These are phyloP conservation scores for Dalechampia spathulata DNA, from an alignment of 441 rosid genomes.

Conservation along the genomic window DNA sequence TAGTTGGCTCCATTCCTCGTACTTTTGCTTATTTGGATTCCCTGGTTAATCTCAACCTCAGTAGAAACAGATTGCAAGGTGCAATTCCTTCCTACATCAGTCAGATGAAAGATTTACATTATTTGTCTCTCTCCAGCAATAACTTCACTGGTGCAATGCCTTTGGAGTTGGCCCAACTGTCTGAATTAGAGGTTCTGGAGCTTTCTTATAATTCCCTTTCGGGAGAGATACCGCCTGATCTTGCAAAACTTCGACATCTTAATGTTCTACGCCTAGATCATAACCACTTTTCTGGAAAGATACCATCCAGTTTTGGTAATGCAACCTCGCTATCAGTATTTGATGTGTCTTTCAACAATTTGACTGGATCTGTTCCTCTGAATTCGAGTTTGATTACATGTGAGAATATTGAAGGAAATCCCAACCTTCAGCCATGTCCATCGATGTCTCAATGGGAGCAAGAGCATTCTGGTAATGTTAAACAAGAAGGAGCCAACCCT, in stretches of 20 bases:
- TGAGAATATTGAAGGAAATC: slow-evolving; percentile 30
- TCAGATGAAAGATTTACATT: slow-evolving; percentile 23
- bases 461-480: slow-evolving; percentile 24
- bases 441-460: slow-evolving; percentile 30
- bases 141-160: slow-evolving; percentile 32
- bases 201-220: slow-evolving; percentile 37
- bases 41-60: slow-evolving; percentile 28
- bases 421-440: slow-evolving; percentile 32
- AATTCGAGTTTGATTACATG: slow-evolving; percentile 23
- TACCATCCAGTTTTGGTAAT: slow-evolving; percentile 29
- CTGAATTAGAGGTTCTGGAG: slow-evolving; percentile 31
- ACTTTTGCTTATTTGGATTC: slow-evolving; percentile 17
- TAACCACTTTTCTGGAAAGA: slow-evolving; percentile 34
- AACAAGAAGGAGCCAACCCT: slow-evolving; percentile 25
- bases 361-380: slow-evolving; percentile 34
- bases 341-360: slow-evolving; percentile 38
- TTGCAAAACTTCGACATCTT: slow-evolving; percentile 26
- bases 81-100: slow-evolving; percentile 25
- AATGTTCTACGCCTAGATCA: slow-evolving; percentile 30
- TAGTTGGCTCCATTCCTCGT: slow-evolving; percentile 30
- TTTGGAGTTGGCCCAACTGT: slow-evolving; percentile 24
- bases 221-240: slow-evolving; percentile 30
- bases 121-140: slow-evolving; percentile 33
- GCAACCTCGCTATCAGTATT: slow-evolving; percentile 25
- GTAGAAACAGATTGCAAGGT: slow-evolving; percentile 35